Percentiles rank a stretch among this genome's conserved stretches.
Evolutionary conservation across 805 yeast species (phyloP).

Genomic region (Clavispora vitiphila): DNA sequence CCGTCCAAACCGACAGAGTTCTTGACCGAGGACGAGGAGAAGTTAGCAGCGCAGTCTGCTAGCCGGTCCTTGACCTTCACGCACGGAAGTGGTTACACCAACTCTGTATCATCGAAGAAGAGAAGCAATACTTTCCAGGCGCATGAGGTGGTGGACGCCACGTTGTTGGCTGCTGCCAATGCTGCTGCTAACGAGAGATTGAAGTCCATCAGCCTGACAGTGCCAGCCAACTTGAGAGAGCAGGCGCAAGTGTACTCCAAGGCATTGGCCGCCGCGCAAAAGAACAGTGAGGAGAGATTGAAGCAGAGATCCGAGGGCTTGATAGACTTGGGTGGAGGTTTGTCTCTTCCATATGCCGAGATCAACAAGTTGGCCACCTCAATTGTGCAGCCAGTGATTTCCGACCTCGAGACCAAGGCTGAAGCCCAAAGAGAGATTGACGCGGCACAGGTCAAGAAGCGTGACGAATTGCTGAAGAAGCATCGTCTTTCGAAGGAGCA

Average conservation of each 20-base stretch:
- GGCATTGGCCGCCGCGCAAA: conserved; percentile 76
- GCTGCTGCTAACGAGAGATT: conserved; percentile 42
- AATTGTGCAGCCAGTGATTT: conserved; percentile 77
- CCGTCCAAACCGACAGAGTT: conserved; percentile 22
- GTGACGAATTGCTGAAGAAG: conserved; percentile 27
- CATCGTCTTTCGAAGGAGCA: conserved; percentile 25
- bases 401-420: conserved; percentile 68
- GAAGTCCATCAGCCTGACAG: conserved; percentile 22
- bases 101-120: conserved; percentile 21
- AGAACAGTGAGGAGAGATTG: conserved; percentile 54
- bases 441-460: conserved; percentile 31
- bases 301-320: conserved; percentile 45
- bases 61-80: conserved; percentile 50
- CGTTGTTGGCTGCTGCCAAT: conserved; percentile 45
- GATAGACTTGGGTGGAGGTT: conserved; percentile 84
- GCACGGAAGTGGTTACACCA: conserved; percentile 25
- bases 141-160: conserved; percentile 41
- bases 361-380: conserved; percentile 74
- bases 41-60: conserved; percentile 54
- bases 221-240: conserved; percentile 31
- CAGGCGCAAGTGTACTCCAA: conserved; percentile 58
- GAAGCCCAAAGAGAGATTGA: conserved; percentile 55
- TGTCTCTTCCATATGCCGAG: conserved; percentile 68
- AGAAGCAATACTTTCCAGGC: conserved; percentile 35
- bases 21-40: conserved; percentile 37